A percentile compares a stretch with the other conserved stretches of the same genome.
phyloP scores from a whole-genome alignment of 331 rosid genomes.

The Pyracantha coccinea region DNA sequence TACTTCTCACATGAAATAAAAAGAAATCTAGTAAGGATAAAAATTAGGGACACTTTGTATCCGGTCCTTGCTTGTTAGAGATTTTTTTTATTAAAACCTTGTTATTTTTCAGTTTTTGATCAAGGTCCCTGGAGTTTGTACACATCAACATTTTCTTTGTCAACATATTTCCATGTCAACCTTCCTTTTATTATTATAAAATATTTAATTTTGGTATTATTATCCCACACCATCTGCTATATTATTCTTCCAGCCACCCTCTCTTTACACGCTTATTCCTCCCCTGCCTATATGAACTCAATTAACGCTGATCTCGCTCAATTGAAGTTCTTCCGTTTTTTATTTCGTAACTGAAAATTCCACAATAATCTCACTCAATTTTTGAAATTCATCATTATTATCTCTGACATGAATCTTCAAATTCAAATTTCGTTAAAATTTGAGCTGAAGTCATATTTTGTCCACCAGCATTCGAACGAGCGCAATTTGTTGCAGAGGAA shows the following conservation, averaged over 20 bases:
- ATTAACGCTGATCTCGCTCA: rapidly evolving
- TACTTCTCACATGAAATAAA: too few relatives aligned
- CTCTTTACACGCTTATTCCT: too few relatives aligned
- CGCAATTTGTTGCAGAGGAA: not conserved
- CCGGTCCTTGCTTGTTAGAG: too few relatives aligned
- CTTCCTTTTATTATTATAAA: too few relatives aligned
- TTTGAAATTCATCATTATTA: not conserved
- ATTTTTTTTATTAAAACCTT: too few relatives aligned
- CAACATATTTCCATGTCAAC: not conserved
- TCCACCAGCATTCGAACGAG: rapidly evolving
- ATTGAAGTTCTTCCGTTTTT: too few relatives aligned
- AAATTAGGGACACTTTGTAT: too few relatives aligned
- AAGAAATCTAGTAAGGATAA: too few relatives aligned
- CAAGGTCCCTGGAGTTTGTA: not conserved
- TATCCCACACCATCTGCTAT: not conserved
- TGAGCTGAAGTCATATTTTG: not conserved
- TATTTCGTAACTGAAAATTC: not conserved
- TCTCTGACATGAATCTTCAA: too few relatives aligned
- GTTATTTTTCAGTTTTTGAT: too few relatives aligned
- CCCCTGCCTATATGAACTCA: rapidly evolving
- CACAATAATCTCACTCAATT: not conserved
- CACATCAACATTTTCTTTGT: not conserved
- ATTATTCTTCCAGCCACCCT: too few relatives aligned
- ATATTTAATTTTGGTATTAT: not conserved
- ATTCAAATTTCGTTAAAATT: too few relatives aligned